phyloP scores from a whole-genome alignment of 257 asterid genomes.

The Cruciata laevipes region DNA sequence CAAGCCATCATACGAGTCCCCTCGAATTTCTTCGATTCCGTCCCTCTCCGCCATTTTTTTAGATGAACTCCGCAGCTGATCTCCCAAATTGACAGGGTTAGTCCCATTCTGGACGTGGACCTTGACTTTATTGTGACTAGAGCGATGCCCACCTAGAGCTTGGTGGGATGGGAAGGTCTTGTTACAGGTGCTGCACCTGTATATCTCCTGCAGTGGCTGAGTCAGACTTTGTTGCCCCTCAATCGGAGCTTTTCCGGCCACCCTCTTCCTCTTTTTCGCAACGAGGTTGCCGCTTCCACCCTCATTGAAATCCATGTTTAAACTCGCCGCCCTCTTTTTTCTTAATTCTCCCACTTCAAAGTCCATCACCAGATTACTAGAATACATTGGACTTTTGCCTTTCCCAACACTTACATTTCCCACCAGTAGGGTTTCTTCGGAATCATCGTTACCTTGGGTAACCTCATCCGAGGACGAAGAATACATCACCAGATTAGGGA shows the following conservation, averaged over 20 bases:
- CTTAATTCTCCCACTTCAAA: too few relatives aligned
- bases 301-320: too few relatives aligned
- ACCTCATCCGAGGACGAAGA: too few relatives aligned
- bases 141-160: conserved; percentile 59
- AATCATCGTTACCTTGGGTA: too few relatives aligned
- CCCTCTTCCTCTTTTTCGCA: too few relatives aligned
- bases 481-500: too few relatives aligned
- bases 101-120: conserved; percentile 21
- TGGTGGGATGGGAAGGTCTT: conserved; percentile 27
- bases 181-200: conserved; percentile 26
- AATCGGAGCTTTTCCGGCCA: too few relatives aligned
- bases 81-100: background rate
- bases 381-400: background rate
- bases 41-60: background rate
- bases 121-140: conserved; percentile 48
- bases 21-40: background rate
- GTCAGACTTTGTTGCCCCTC: background rate
- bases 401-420: too few relatives aligned
- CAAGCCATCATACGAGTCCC: background rate
- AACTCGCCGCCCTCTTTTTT: too few relatives aligned
- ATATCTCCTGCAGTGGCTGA: conserved; percentile 8
- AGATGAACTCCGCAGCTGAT: background rate
- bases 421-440: background rate
- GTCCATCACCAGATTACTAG: too few relatives aligned
- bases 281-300: too few relatives aligned